A percentile compares a stretch with the other conserved stretches of the same genome.
Evolutionary conservation across 257 asterid species (phyloP).

Genomic region (Rhazya stricta): DNA sequence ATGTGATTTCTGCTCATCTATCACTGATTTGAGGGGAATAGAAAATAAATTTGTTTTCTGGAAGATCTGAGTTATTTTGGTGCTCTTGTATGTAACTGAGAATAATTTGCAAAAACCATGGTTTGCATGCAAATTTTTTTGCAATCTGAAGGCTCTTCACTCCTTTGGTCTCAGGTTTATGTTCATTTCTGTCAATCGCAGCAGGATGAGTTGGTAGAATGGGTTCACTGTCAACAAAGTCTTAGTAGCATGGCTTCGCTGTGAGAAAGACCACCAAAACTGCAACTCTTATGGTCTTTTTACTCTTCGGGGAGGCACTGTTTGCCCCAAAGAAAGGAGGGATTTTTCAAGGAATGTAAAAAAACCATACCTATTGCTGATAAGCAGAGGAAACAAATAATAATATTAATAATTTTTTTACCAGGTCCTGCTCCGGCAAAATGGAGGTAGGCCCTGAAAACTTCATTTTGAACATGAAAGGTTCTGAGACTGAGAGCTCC

Average conservation of each 20-base stretch:
- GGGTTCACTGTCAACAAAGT: neutral
- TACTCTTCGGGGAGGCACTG: neutral
- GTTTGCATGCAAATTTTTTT: slow-evolving; percentile 13
- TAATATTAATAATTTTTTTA: slow-evolving; percentile 32
- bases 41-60: neutral
- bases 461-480: slow-evolving; percentile 20
- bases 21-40: neutral
- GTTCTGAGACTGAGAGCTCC: slow-evolving; percentile 28
- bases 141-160: neutral
- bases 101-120: neutral
- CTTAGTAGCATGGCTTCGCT: neutral
- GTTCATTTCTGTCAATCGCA: slow-evolving; percentile 5
- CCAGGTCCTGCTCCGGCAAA: slow-evolving; percentile 26
- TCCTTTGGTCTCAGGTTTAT: neutral
- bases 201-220: neutral
- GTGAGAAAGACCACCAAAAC: neutral
- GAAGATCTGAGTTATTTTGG: neutral
- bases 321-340: neutral
- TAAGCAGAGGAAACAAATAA: slow-evolving; percentile 9
- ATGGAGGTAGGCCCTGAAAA: slow-evolving; percentile 48
- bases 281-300: neutral
- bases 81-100: slow-evolving; percentile 5
- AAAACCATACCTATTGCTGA: neutral
- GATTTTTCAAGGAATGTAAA: neutral
- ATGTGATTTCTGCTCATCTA: neutral